phyloP scores from a whole-genome alignment of 768 basidiomycete species.

The Hericium rajendrae region DNA sequence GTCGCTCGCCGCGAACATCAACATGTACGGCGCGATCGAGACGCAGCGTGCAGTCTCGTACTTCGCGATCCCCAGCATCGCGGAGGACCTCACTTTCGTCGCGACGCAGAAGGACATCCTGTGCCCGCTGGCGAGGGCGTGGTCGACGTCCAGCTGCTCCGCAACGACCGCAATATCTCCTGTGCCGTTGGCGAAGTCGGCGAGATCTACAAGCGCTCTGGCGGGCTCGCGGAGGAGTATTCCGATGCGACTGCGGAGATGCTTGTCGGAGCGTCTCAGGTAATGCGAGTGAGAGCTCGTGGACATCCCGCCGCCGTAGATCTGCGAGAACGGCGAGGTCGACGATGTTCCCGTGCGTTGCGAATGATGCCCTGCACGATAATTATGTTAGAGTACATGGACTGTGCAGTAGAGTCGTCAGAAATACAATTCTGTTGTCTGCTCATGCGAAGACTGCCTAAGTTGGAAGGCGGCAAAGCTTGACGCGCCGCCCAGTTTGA shows the following conservation, averaged over 20 bases:
- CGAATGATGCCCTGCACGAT: too few relatives aligned
- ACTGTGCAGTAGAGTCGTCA: too few relatives aligned
- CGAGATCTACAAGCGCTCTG: conserved; percentile 95
- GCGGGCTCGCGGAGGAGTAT: conserved; percentile 94
- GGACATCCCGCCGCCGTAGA: too few relatives aligned
- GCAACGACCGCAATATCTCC: conserved; percentile 70
- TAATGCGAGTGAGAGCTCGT: too few relatives aligned
- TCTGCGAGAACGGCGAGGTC: too few relatives aligned
- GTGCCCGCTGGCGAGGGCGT: conserved; percentile 97
- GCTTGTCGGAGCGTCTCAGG: too few relatives aligned
- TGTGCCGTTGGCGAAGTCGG: conserved; percentile 96
- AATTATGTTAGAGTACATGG: too few relatives aligned
- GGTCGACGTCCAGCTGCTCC: conserved; percentile 92
- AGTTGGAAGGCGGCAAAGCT: too few relatives aligned
- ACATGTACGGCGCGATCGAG: conserved; percentile 99
- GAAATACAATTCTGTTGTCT: too few relatives aligned
- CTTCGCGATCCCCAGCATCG: conserved; percentile 81
- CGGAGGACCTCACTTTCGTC: conserved; percentile 82
- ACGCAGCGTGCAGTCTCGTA: conserved; percentile 98
- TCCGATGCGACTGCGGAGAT: conserved; percentile 82
- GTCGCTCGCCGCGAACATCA: conserved; percentile 87
- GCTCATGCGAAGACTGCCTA: too few relatives aligned
- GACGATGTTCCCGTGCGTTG: too few relatives aligned
- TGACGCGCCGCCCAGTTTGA: too few relatives aligned
- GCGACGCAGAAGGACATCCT: conserved; percentile 91